Base-by-base conservation (phyloP, 2,329 filamentous ascomycete genomes). In the Zalaria obscura region DNA sequence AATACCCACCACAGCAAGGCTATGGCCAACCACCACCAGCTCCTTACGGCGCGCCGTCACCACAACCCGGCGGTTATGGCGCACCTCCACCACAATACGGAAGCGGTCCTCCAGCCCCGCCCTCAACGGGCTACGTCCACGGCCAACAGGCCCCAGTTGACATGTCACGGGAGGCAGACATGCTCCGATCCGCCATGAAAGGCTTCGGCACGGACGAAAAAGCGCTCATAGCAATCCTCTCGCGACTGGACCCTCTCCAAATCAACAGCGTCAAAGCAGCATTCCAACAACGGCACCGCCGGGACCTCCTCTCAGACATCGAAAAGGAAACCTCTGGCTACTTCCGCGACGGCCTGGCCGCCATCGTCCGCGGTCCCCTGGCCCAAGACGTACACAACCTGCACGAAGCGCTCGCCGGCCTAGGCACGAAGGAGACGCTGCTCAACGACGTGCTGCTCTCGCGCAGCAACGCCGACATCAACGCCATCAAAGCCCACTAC, bases 131-230 rank as follows among this genome's bases (percentile, higher is more conserved):
- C 31, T 95, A 94, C 54, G 76, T 77, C 3, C 72, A 80, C 0
- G 75, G 76, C 8, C 81, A 83, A 53, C 67, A 75, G 36, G 81
- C 84, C 35, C 69, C 75, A 27, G 67, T 71, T 11, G 78, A 93
- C 48, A 80, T 76, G 38, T 70, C 66, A 3, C 64, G 68, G 8
- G 78, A 91, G 51, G 82, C 85, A 0, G 75, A 86, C 43, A 74
- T 69, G 3, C 67, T 93, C 25, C 76, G 85, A 40, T 73, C 73
- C 50, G 85, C 89, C 2, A 94, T 95, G 86, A 94, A 93, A 61
- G 87, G 87, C 0, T 84, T 94, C 47, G 89, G 88, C 29, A 95
- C 88, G 0, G 78, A 96, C 53, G 88, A 95, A 59, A 80, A 78
- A 53, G 61, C 73, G 0, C 66, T 96, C 10, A 88, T 93, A 48